Evolutionary conservation across 805 yeast species (phyloP).

Genomic region (Blastobotrys terrestris): DNA sequence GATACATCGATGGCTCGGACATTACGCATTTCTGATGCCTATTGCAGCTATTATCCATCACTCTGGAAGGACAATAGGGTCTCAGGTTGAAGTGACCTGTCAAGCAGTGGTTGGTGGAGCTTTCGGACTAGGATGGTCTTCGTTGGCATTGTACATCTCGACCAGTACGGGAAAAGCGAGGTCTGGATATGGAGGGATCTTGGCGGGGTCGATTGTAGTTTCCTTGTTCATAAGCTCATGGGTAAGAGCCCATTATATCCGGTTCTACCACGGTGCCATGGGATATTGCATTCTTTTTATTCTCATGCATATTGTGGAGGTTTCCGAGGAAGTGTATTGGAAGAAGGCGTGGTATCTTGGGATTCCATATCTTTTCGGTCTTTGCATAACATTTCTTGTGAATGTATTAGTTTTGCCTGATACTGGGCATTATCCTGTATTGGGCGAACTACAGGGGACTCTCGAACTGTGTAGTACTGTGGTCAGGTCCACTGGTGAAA

Average conservation of each 20-base stretch:
- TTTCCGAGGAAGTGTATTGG: constrained; percentile 21
- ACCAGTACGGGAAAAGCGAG: constrained; percentile 36
- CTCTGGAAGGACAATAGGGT: constrained; percentile 42
- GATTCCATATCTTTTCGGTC: constrained; percentile 42
- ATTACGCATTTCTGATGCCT: constrained; percentile 37
- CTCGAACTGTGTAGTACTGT: constrained; percentile 10
- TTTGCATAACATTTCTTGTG: constrained; percentile 33
- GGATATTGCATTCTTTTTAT: constrained; percentile 11
- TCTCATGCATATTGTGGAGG: constrained; percentile 25
- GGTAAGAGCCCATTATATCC: constrained; percentile 37
- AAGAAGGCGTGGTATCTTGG: constrained; percentile 33
- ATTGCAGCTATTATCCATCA: constrained; percentile 41
- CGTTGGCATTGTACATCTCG: constrained; percentile 39
- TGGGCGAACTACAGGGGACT: constrained; percentile 25
- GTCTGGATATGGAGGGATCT: constrained; percentile 41
- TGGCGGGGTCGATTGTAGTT: constrained; percentile 37
- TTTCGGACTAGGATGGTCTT: constrained; percentile 41
- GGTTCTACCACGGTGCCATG: constrained; percentile 34
- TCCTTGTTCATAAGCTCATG: constrained; percentile 37
- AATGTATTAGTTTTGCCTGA: constrained; percentile 37
- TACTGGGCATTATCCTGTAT: constrained; percentile 34
- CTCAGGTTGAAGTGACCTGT: constrained; percentile 41
- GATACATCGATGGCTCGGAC: constrained; percentile 40
- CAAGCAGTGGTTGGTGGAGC: constrained; percentile 37
- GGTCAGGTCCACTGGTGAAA: constrained; percentile 14